Base-by-base conservation (phyloP, 2,329 filamentous ascomycete species). In the Fusarium decemcellulare region DNA sequence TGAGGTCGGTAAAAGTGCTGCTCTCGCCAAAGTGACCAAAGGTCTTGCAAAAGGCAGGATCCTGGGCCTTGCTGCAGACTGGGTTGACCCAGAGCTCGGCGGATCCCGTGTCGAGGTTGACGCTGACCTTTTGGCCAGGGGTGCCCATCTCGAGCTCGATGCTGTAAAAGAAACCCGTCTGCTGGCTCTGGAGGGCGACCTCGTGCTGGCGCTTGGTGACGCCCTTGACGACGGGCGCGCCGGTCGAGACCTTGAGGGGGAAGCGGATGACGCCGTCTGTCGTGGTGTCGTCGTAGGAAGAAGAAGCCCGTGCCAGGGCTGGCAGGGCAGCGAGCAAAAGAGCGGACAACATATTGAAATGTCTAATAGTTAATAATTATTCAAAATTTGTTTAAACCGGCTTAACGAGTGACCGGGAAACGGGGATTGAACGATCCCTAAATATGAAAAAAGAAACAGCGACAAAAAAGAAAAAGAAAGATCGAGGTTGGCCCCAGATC, bases 51-150 rank as follows among this genome's bases (percentile, higher is more conserved):
- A 77, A 75, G 0, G 55, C 42, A 1, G 69, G 67, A 32, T 80
- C 72, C 7, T 63, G 53, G 1, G 79, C 70, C 43, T 77, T 78
- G 54, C 68, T 69, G 68, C 81, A 83, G 8, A 77, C 72, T 8
- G 81, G 81, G 59, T 83, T 82, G 39, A 83, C 79, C 81, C 81
- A 83, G 6, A 82, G 75, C 67, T 83, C 81, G 9, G 76, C 73
- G 5, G 81, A 82, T 15, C 81, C 81, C 0, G 81, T 83, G 61
- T 83, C 81, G 51, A 83, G 77, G 63, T 80, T 77, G 63, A 83
- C 79, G 36, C 74, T 79, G 46, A 83, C 78, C 5, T 68, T 58
- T 59, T 82, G 80, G 6, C 75, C 74, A 6, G 81, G 81, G 0
- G 77, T 81, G 9, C 81, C 81, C 37, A 83, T 71, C 12, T 66